Percentiles rank a stretch among this genome's conserved stretches.
phyloP scores from a whole-genome alignment of 208 protist genomes.

The Acanthamoeba sp. region DNA sequence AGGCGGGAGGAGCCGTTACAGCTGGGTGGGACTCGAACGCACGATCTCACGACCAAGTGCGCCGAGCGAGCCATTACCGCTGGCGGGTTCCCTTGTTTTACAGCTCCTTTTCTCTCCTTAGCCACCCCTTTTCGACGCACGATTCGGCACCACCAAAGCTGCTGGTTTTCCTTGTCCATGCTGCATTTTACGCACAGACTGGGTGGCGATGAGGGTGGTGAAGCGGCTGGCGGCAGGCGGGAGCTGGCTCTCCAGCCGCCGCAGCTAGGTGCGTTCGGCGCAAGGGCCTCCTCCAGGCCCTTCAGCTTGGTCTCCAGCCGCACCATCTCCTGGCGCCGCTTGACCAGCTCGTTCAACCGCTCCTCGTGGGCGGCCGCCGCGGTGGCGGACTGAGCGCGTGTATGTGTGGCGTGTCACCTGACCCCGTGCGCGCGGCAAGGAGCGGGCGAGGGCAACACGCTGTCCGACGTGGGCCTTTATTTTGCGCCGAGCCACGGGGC shows the following conservation, averaged over 20 bases:
- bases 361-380: background rate
- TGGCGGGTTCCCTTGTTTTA: too few relatives aligned
- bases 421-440: background rate
- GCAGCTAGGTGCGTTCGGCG: background rate
- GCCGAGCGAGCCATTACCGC: too few relatives aligned
- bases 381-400: background rate
- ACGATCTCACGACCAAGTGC: too few relatives aligned
- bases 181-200: too few relatives aligned
- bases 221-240: background rate
- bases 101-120: too few relatives aligned
- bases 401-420: background rate
- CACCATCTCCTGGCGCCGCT: conserved; percentile 14
- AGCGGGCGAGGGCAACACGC: background rate
- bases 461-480: conserved; percentile 5
- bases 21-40: too few relatives aligned
- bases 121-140: too few relatives aligned
- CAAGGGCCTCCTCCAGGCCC: conserved; percentile 7
- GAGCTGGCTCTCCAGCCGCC: conserved; percentile 4
- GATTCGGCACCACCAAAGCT: too few relatives aligned
- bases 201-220: conserved; percentile 30
- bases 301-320: conserved; percentile 9
- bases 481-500: background rate
- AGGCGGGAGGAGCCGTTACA: too few relatives aligned
- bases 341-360: background rate
- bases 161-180: too few relatives aligned